phyloP scores from a whole-genome alignment of 495 filamentous ascomycete species.

The Xylaria sp. region DNA sequence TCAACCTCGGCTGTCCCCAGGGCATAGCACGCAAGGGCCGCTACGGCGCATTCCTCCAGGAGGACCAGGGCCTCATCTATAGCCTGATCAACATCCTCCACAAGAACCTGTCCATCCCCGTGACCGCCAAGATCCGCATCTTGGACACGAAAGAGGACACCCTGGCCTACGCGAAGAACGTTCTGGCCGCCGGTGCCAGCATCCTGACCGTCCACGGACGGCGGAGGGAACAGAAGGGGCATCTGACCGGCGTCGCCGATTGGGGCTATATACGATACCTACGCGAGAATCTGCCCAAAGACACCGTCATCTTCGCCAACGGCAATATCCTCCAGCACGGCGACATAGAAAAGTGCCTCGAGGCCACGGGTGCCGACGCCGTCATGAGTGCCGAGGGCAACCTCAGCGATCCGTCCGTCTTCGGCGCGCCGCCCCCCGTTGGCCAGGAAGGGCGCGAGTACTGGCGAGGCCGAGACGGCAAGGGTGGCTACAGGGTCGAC shows the following conservation, averaged over 20 bases:
- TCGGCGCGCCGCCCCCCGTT: constrained; percentile 67
- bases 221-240: constrained; percentile 90
- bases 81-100: constrained; percentile 80
- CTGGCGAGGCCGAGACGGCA: constrained; percentile 82
- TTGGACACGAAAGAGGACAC: constrained; percentile 86
- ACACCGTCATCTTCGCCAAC: constrained; percentile 95
- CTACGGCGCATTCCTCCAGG: constrained; percentile 94
- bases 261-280: constrained; percentile 85
- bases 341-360: constrained; percentile 80
- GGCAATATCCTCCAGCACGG: constrained; percentile 87
- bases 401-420: constrained; percentile 87
- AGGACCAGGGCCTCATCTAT: constrained; percentile 85
- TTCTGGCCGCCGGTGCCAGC: constrained; percentile 87
- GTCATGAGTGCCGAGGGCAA: constrained; percentile 98
- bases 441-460: constrained; percentile 76
- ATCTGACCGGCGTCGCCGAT: constrained; percentile 92
- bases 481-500: constrained; percentile 89
- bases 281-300: constrained; percentile 79
- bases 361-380: constrained; percentile 86
- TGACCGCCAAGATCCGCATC: constrained; percentile 95
- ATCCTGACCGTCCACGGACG: constrained; percentile 93
- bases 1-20: constrained; percentile 98
- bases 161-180: constrained; percentile 86
- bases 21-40: constrained; percentile 89
- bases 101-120: constrained; percentile 71